Base-by-base conservation (phyloP, 73 alveolate genomes). In the Blepharisma stoltei region DNA sequence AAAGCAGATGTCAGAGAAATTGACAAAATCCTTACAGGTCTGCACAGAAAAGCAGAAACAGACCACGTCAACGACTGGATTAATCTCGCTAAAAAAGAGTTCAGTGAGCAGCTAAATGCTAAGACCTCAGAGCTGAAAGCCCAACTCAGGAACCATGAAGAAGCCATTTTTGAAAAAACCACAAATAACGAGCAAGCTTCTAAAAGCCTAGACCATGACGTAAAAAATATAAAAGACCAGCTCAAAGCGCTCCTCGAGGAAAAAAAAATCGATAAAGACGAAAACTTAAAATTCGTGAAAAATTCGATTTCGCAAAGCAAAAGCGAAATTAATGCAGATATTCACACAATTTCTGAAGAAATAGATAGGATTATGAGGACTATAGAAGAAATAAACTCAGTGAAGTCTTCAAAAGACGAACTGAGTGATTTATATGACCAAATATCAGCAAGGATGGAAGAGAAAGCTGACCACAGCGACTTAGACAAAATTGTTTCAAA, bases 1-100 rank as follows among this genome's bases (percentile, higher is more conserved):
- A 60, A 60, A 60, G 73, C 73, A 8, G 73, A 60, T 47, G 23
- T 14, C 5, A 60, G 23, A 60, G 73, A 60, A 25, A n/a, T 60
- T 14, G 73, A 60, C 38, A 60, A 60, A 60, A 38, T 38, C 46
- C 18, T 60, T 14, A 60, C 14, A n/a, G 46, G 14, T 20, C 49
- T 60, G 46, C 45, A 60, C 5, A 60, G 23, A 5, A 60, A 60
- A 25, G 73, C 73, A 14, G 73, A 60, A 8, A 60, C 73, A 8
- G 73, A 60, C 5, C 14, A n/a, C 2, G 46, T 60, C 49, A n/a
- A 60, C 46, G 73, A 60, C 18, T 38, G 23, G 14, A 14, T 60
- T 60, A 18, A n/a, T 38, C 2, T 60, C 0, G 46, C 14, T 14
- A n/a, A 38, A 9, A 60, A 60, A 60, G 18, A 18, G 46, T 14